Percentiles rank a stretch among this genome's conserved stretches.
Conservation (phyloP, 2,329 filamentous ascomycete species). For the Fusarium pseudonygamai region DNA sequence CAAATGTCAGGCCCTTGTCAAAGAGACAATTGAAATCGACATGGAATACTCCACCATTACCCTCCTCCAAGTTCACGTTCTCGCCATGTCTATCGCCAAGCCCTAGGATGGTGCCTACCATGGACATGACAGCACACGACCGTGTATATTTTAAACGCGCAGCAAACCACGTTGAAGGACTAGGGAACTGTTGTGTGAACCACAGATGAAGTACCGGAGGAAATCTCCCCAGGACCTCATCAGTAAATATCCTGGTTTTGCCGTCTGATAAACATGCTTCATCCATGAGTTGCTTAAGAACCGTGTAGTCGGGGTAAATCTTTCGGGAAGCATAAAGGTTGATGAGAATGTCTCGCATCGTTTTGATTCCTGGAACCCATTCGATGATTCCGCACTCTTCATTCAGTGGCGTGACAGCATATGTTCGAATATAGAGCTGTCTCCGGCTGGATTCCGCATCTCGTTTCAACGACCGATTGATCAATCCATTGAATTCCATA, state of each 20-base stretch:
- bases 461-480: constrained; percentile 91
- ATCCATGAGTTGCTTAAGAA: constrained; percentile 71
- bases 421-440: constrained; percentile 94
- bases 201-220: constrained; percentile 88
- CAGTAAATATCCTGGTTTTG: constrained; percentile 77
- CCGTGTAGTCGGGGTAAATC: constrained; percentile 73
- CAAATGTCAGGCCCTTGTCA: constrained; percentile 95
- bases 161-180: constrained; percentile 90
- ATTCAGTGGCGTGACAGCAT: constrained; percentile 94
- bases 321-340: constrained; percentile 80
- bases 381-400: constrained; percentile 98
- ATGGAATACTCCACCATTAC: constrained; percentile 92
- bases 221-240: constrained; percentile 72
- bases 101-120: constrained; percentile 94
- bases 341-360: constrained; percentile 89
- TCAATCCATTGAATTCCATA: constrained; percentile 99
- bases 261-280: constrained; percentile 65
- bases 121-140: constrained; percentile 98
- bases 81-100: constrained; percentile 96
- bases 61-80: constrained; percentile 94
- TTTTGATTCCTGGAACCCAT: constrained; percentile 97
- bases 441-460: constrained; percentile 91
- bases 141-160: constrained; percentile 90
- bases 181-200: constrained; percentile 96
- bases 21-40: constrained; percentile 99